Conservation (phyloP, 179 eudicot species). For the Spergularia azorica region DNA sequence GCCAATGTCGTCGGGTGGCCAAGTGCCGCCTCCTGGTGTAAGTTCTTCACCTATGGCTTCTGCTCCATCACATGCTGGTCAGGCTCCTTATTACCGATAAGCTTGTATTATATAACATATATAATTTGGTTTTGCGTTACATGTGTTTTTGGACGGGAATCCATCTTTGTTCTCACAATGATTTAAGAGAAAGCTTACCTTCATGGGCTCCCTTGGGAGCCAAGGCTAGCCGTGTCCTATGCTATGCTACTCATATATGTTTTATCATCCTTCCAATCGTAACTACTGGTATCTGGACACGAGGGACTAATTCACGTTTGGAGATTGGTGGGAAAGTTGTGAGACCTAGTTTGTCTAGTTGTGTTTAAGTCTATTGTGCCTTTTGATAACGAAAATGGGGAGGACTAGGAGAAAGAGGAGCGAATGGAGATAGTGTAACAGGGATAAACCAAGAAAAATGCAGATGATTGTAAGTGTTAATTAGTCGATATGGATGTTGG, state of each 20-base stretch:
- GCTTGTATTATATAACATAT: not conserved
- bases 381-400: no score
- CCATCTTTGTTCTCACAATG: not conserved
- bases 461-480: no score
- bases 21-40: conserved; percentile 18
- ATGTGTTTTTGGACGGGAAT: not conserved
- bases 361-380: no score
- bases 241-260: no score
- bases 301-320: no score
- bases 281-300: no score
- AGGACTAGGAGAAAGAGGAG: no score
- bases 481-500: no score
- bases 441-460: no score
- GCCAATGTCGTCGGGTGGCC: conserved; percentile 18
- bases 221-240: not conserved
- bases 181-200: not conserved
- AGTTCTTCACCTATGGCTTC: conserved; percentile 23
- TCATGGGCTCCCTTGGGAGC: not conserved
- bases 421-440: no score
- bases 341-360: no score
- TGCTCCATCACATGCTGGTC: conserved; percentile 19
- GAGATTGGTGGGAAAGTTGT: no score
- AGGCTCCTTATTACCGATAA: conserved; percentile 29
- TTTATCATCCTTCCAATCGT: not conserved
- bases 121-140: not conserved